These are phyloP conservation scores for Nicotiana obtusifolia DNA, from an alignment of 257 asterid genomes.

Conservation along the genomic window DNA sequence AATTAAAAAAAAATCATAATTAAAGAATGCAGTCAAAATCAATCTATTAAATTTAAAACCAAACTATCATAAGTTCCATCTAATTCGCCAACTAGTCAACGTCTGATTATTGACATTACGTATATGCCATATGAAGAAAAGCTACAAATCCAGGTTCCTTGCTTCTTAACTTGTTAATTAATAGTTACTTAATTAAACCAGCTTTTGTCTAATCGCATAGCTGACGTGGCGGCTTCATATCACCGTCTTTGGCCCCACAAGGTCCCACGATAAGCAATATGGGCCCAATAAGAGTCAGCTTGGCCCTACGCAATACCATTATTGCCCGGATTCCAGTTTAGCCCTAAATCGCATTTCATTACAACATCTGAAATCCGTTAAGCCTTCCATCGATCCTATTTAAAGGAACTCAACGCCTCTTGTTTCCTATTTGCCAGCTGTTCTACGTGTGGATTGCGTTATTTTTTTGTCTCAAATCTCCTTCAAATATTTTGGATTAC, in stretches of 20 bases:
- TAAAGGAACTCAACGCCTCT: background rate
- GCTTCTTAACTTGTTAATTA: no score
- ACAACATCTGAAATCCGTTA: conserved; percentile 15
- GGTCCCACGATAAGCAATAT: background rate
- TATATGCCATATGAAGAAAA: no score
- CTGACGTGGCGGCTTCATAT: background rate
- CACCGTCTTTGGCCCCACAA: background rate
- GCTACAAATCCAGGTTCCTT: no score
- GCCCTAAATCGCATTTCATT: conserved; percentile 19
- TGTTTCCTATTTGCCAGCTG: background rate
- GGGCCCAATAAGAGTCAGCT: conserved; percentile 24
- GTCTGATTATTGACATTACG: background rate
- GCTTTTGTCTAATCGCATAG: no score
- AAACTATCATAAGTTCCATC: no score
- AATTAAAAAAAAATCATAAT: no score
- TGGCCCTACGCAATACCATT: conserved; percentile 23
- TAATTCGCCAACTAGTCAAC: background rate
- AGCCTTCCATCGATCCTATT: background rate
- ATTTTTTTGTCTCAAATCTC: background rate
- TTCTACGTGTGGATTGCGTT: background rate
- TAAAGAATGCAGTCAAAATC: background rate
- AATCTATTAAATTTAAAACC: no score
- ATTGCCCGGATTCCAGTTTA: conserved; percentile 32
- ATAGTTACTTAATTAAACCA: no score
- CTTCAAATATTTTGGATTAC: background rate